Evolutionary conservation across 2,329 filamentous ascomycete genomes (phyloP), one percentile per base, ranked within the genome.

Genomic region (Epichloe baconii): DNA sequence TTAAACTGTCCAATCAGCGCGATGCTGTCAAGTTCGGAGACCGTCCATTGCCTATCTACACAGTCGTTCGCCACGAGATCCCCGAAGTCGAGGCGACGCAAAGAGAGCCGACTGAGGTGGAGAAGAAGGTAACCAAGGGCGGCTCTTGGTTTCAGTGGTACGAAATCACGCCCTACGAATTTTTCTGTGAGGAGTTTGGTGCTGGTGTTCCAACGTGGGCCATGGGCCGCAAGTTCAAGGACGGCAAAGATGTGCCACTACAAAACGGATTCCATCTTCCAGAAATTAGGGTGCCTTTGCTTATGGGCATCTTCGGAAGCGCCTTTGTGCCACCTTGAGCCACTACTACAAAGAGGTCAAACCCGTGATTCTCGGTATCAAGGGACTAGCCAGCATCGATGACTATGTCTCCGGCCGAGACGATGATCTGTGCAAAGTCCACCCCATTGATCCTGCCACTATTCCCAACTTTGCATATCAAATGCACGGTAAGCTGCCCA

Each of bases 101-200:
- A 21, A 34, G 49, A 37, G 46, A 49, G 50, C 52, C 50, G 47
- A 52, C 50, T 3, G 50, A 54, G 36, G 42, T 26, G 43, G 50
- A 54, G 40, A 78, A 80, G 57, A 70, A 73, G 56, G 65, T 70
- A 48, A 71, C 77, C 10, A 80, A 70, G 61, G 74, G 76, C 53
- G 85, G 94, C 61, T 77, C 88, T 2, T 97, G 90, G 87, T 98
- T 97, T 60, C 91, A 98, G 61, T 97, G 93, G 91, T 96, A 93
- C 58, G 93, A 98, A 62, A 85, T 91, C 60, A 94, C 88, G 0
- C 91, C 91, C 0, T 96, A 94, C 62, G 91, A 97, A 64, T 85
- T 96, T 64, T 96, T 93, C 66, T 95, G 89, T 59, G 91, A 97
- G 66, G 91, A 96, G 62, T 83, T 95, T 48, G 78, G 78, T 23